These are phyloP conservation scores for Jatropha podagrica DNA, from an alignment of 441 rosid species.

Conservation along the genomic window DNA sequence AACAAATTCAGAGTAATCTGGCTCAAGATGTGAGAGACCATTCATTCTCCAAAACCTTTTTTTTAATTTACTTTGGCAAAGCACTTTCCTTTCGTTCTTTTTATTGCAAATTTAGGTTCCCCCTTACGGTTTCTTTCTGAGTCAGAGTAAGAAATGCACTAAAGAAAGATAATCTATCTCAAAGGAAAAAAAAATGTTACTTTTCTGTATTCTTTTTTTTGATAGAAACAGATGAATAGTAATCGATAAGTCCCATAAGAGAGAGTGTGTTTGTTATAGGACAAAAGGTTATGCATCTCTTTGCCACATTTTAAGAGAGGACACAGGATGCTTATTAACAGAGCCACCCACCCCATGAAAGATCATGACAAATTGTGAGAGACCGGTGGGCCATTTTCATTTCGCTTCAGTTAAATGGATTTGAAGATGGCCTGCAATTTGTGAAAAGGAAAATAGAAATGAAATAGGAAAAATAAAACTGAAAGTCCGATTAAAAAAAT, in stretches of 20 bases:
- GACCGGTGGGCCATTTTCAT: slow-evolving; percentile 7
- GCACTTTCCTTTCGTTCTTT: neutral
- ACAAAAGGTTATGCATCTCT: neutral
- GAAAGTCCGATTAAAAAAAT: neutral
- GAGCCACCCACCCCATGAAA: slow-evolving; percentile 27
- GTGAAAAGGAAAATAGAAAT: neutral
- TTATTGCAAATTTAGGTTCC: slow-evolving; percentile 23
- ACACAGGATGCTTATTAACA: neutral
- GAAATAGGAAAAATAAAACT: too few relatives aligned
- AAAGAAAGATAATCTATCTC: neutral
- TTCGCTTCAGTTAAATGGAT: neutral
- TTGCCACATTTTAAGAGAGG: slow-evolving; percentile 13
- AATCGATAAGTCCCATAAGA: slow-evolving; percentile 22
- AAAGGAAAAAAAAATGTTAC: neutral
- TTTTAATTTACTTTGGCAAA: slow-evolving; percentile 11
- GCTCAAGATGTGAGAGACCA: slow-evolving; percentile 40
- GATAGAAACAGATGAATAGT: slow-evolving; percentile 13
- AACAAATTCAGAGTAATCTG: slow-evolving; percentile 70
- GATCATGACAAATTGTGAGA: slow-evolving; percentile 30
- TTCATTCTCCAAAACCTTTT: slow-evolving; percentile 42
- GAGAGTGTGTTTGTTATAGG: neutral
- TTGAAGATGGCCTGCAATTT: neutral
- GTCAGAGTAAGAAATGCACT: slow-evolving; percentile 24
- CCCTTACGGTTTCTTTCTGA: neutral
- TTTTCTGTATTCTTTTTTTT: neutral